These are phyloP conservation scores for Neurospora sp. DNA, from an alignment of 495 filamentous ascomycete species.

Conservation along the genomic window DNA sequence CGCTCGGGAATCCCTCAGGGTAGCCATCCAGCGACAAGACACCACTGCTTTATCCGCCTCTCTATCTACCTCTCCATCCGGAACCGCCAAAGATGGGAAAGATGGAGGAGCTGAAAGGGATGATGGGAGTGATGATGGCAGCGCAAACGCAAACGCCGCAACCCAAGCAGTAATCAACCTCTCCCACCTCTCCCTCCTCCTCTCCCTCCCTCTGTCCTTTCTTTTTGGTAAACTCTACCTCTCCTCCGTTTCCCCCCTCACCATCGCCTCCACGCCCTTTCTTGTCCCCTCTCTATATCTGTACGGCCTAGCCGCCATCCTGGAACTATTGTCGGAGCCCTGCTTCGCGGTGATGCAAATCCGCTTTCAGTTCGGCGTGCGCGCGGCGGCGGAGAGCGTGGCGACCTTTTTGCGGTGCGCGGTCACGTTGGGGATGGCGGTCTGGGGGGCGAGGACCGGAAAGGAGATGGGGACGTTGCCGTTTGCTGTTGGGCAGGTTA, in stretches of 20 bases:
- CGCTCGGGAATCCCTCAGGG: constrained; percentile 75
- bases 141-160: neutral
- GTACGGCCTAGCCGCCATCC: constrained; percentile 62
- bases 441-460: constrained; percentile 36
- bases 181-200: constrained; percentile 61
- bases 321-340: constrained; percentile 78
- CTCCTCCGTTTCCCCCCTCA: constrained; percentile 37
- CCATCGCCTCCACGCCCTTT: constrained; percentile 48
- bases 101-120: neutral
- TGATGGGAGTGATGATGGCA: neutral
- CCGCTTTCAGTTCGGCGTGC: constrained; percentile 63
- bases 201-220: constrained; percentile 56
- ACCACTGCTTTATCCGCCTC: constrained; percentile 1
- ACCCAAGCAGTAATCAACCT: constrained; percentile 71
- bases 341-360: constrained; percentile 76
- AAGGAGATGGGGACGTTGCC: constrained; percentile 63
- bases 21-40: constrained; percentile 74
- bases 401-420: constrained; percentile 71
- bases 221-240: constrained; percentile 58
- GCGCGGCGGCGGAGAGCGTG: constrained; percentile 67
- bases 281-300: constrained; percentile 53
- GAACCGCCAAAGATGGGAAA: neutral
- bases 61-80: no score
- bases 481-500: constrained; percentile 81
- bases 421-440: constrained; percentile 53